A percentile compares a stretch with the other conserved stretches of the same genome.
Evolutionary conservation across 768 basidiomycete genomes (phyloP).

Genomic region (Phylloporus sp.): DNA sequence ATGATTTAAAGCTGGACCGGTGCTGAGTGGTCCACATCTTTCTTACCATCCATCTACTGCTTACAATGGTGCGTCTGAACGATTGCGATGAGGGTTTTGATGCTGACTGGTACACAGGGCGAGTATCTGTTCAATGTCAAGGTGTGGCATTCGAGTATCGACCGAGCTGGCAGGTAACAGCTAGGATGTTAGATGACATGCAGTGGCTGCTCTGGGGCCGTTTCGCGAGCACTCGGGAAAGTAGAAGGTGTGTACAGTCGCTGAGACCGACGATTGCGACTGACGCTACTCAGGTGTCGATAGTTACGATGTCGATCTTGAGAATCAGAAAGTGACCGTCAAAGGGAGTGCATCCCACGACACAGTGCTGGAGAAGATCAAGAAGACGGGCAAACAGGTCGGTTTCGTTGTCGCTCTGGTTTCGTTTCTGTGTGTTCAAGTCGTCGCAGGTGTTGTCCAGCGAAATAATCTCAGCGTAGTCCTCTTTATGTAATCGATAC

Average conservation of each 20-base stretch:
- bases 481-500: too few species aligned
- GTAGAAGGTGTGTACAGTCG: slow-evolving; percentile 34
- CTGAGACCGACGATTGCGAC: neutral
- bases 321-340: slow-evolving; percentile 71
- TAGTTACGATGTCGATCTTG: slow-evolving; percentile 56
- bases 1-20: slow-evolving; percentile 9
- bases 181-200: slow-evolving; percentile 69
- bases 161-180: slow-evolving; percentile 1
- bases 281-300: slow-evolving; percentile 22
- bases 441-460: slow-evolving; percentile 44
- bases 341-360: slow-evolving; percentile 60
- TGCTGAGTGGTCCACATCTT: neutral
- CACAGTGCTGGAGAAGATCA: slow-evolving; percentile 64
- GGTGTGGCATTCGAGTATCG: slow-evolving; percentile 36
- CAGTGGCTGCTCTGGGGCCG: slow-evolving; percentile 79
- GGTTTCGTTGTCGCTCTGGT: slow-evolving; percentile 2
- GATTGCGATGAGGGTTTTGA: slow-evolving; percentile 1
- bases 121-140: slow-evolving; percentile 81
- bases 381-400: slow-evolving; percentile 92
- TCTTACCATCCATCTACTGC: slow-evolving; percentile 1
- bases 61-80: slow-evolving; percentile 19
- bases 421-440: neutral
- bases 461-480: slow-evolving; percentile 28
- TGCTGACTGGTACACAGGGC: slow-evolving; percentile 5
- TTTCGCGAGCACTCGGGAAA: slow-evolving; percentile 70